Evolutionary conservation across 2,329 filamentous ascomycete genomes (phyloP), one percentile per base, ranked within the genome.

Genomic region (Aspergillus glaucus): DNA sequence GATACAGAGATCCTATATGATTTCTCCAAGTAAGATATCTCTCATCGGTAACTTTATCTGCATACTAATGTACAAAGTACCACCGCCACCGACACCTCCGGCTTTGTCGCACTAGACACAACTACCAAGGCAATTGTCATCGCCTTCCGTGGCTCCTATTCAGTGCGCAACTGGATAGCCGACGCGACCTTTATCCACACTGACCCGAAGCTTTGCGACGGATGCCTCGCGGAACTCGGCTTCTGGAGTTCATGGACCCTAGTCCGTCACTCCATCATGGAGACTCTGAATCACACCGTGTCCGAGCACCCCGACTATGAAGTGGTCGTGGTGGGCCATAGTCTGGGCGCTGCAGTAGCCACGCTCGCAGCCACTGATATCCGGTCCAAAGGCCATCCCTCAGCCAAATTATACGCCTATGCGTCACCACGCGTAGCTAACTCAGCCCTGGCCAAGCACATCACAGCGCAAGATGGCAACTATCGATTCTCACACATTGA

Each of bases 371-470:
- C 75, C 0, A 79, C 76, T 0, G 74, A 79, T 55, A 67, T 86
- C 17, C 77, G 82, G 43, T 63, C 64, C 5, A 59, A 62, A 8
- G 80, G 77, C 39, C 66, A 69, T 50, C 26, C 26, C 9, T 22
- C 37, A 40, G 65, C 73, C 45, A 81, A 84, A 56, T 58, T 87
- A 40, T 86, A 83, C 73, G 84, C 79, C 1, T 88, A 79, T 68
- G 85, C 85, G 52, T 75, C 79, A 15, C 85, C 85, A 1, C 82
- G 84, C 42, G 75, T 84, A 15, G 85, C 83, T 51, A 83, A 85
- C 64, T 59, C 62, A 2, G 72, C 64, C 15, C 75, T 86, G 49
- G 75, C 75, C 46, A 61, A 71, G 45, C 84, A 75, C 60, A 70
- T 87, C 51, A 75, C 74, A 6, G 56, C 57, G 43, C 80, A 84